Base-by-base conservation (phyloP, 331 rosid species). In the Rosa hybrid region DNA sequence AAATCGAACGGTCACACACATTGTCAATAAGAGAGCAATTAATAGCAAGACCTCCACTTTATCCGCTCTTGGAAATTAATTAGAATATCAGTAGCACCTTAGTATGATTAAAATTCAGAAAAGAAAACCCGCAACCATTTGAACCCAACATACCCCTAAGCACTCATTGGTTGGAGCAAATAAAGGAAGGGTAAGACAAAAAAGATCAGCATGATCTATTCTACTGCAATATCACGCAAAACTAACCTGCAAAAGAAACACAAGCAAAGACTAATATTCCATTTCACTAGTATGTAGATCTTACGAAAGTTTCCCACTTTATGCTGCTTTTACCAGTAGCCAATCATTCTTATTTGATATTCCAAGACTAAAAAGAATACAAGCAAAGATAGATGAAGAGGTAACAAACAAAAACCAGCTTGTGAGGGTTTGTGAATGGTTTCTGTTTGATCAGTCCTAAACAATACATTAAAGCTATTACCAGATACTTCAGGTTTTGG, bases 191-290 rank as follows among this genome's bases (percentile, higher is more conserved):
- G 8, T 49, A 25, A 68, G 12, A 65, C 71, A 9, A 65, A 14
- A 65, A 38, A 13, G 6, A 62, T 25, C 68, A 62, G 68, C 13
- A 13, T 62, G 68, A 65, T 65, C 71, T 51, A 75, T 70, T 75
- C 75, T 46, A 45, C 74, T 23, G 63, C 23, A 74, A 76, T 68
- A 76, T 67, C 57, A 71, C 73, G 79, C 60, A 77, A 84, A 67
- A 72, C 92, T 78, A 82, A 93, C 99, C 97, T 90, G 89, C 98
- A 95, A 89, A 95, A 95, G 67, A 1, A 34, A 34, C 38, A 34
- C 38, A 34, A 34, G 38, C 3, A 34, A 34, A 34, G 38, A 34
- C 38, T 34, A 34, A 3, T 34, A 34, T 34, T 34, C 38, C 38
- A 34, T 34, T 34, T 34, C 38, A 34, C 4, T 2, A 34, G 38